Percentiles rank a stretch among this genome's conserved stretches.
These are phyloP conservation scores for Centrapalus pauciflorus DNA, from an alignment of 129 eudicot genomes.

Conservation along the genomic window DNA sequence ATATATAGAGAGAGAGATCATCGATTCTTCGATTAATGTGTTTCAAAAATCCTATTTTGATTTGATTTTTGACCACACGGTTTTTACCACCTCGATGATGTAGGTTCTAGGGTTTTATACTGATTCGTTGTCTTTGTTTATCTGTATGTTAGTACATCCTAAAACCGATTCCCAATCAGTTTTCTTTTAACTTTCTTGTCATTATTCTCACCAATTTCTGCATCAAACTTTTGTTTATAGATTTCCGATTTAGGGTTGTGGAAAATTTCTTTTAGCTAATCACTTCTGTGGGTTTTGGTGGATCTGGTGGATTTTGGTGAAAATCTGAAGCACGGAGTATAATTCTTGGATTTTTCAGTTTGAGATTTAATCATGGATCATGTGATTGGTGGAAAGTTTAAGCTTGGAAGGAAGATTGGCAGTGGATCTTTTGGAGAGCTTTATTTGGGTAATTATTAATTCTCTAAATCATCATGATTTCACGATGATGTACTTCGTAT, in stretches of 20 bases:
- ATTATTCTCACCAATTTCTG: neutral
- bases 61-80: conserved; percentile 3
- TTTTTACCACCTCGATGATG: conserved; percentile 3
- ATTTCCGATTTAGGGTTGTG: neutral
- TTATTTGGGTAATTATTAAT: conserved; percentile 60
- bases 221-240: neutral
- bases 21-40: conserved; percentile 2
- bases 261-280: conserved; percentile 7
- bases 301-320: conserved; percentile 34
- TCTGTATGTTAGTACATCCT: conserved; percentile 11
- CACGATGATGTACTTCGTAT: neutral
- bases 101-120: conserved; percentile 16
- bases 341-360: neutral
- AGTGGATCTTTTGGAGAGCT: conserved; percentile 95
- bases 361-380: conserved; percentile 50
- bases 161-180: neutral
- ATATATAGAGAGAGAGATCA: neutral
- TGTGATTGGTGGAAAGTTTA: conserved; percentile 88
- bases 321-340: neutral
- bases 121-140: conserved; percentile 3
- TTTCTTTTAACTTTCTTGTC: neutral
- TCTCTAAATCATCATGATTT: neutral
- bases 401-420: conserved; percentile 90
- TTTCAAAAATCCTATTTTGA: conserved; percentile 6
- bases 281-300: conserved; percentile 4